These are phyloP conservation scores for Claviceps monticola DNA, from an alignment of 2,329 filamentous ascomycete genomes.

Conservation along the genomic window DNA sequence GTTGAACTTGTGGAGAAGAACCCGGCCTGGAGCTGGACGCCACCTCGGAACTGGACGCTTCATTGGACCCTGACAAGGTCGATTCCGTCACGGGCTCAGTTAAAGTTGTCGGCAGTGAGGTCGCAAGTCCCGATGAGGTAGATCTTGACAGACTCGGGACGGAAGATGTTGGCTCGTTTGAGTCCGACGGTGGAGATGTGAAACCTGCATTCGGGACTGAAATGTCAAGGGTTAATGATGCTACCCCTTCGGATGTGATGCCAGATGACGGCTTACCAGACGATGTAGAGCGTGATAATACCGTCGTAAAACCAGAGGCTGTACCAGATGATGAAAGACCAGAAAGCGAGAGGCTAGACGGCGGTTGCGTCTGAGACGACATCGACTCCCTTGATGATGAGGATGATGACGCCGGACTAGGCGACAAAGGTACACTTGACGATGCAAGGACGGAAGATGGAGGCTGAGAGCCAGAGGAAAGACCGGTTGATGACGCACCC, in stretches of 20 bases:
- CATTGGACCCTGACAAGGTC: too few species aligned
- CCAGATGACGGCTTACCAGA: not conserved
- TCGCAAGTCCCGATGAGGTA: not conserved
- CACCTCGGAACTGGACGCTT: too few species aligned
- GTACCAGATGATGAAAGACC: not conserved
- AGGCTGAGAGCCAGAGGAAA: not conserved
- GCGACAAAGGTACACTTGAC: not conserved
- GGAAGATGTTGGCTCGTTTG: not conserved
- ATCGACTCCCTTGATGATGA: not conserved
- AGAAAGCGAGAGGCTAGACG: not conserved
- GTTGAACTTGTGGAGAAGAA: too few species aligned
- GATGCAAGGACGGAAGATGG: not conserved
- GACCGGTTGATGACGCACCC: not conserved
- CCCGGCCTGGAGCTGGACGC: too few species aligned
- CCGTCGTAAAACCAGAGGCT: not conserved
- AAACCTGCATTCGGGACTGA: not conserved
- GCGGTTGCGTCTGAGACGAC: not conserved
- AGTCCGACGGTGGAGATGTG: not conserved
- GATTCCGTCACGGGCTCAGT: too few species aligned
- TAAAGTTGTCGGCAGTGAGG: not conserved
- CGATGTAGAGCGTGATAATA: not conserved
- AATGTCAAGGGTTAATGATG: not conserved
- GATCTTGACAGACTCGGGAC: not conserved
- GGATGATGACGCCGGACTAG: not conserved
- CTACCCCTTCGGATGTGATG: not conserved